Conservation (phyloP, 495 filamentous ascomycete genomes). For the Terfezia claveryi region DNA sequence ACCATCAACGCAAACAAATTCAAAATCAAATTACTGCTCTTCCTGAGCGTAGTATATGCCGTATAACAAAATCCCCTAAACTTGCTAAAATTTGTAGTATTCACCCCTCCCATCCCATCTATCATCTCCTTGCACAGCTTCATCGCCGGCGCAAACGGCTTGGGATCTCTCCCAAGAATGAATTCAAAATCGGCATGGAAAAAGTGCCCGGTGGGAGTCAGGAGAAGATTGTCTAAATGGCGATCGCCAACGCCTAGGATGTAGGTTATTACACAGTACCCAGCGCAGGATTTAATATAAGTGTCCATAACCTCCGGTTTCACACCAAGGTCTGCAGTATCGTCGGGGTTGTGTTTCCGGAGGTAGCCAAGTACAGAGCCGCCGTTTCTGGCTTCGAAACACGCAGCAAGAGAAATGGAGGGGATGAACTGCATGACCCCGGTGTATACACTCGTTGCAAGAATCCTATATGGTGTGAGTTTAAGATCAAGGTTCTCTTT, state of each 20-base stretch:
- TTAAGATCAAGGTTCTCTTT: constrained; percentile 97
- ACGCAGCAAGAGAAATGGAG: constrained; percentile 55
- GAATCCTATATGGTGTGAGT: constrained; percentile 82
- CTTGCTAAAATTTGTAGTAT: constrained; percentile 52
- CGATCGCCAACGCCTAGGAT: constrained; percentile 94
- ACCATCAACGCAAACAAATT: constrained; percentile 95
- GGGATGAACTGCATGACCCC: constrained; percentile 85
- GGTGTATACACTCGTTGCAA: constrained; percentile 73
- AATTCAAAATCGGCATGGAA: constrained; percentile 98
- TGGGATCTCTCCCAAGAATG: constrained; percentile 91
- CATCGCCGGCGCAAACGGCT: constrained; percentile 90
- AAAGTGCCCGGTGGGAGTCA: constrained; percentile 63
- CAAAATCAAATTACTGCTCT: constrained; percentile 73
- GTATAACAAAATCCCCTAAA: constrained; percentile 95
- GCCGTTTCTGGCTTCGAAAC: constrained; percentile 46
- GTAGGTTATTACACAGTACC: constrained; percentile 98
- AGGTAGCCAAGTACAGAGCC: constrained; percentile 54
- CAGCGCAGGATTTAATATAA: constrained; percentile 79
- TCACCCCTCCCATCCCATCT: constrained; percentile 82
- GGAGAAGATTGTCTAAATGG: constrained; percentile 85
- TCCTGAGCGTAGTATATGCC: constrained; percentile 75
- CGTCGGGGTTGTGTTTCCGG: constrained; percentile 73
- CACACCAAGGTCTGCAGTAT: constrained; percentile 58
- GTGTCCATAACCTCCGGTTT: constrained; percentile 86
- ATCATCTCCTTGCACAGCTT: constrained; percentile 97